Percentiles rank a stretch among this genome's conserved stretches.
Evolutionary conservation across 805 yeast genomes (phyloP).

Genomic region (Saccharomycopsis lassenensis): DNA sequence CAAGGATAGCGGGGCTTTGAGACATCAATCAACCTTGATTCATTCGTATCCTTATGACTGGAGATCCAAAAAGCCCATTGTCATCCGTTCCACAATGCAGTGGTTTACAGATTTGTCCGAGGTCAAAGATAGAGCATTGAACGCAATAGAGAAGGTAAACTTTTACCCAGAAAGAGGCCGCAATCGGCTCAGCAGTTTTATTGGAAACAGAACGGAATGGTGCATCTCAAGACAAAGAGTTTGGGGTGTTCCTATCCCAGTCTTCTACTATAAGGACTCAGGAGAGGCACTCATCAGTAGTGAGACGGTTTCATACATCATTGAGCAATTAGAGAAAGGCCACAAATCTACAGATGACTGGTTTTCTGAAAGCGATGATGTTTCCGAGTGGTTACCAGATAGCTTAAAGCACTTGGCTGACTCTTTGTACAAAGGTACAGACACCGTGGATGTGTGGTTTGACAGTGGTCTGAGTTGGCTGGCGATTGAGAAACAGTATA

Average conservation of each 20-base stretch:
- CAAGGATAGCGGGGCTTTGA: slow-evolving; percentile 30
- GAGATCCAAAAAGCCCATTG: slow-evolving; percentile 93
- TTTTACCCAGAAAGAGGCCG: slow-evolving; percentile 69
- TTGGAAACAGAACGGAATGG: slow-evolving; percentile 83
- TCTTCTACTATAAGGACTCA: slow-evolving; percentile 48
- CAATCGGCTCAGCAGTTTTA: slow-evolving; percentile 61
- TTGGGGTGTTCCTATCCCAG: slow-evolving; percentile 99
- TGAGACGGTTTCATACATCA: slow-evolving; percentile 45
- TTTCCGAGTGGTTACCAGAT: slow-evolving; percentile 66
- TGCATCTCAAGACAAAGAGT: slow-evolving; percentile 91
- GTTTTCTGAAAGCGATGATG: slow-evolving; percentile 49
- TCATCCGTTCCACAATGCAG: slow-evolving; percentile 90
- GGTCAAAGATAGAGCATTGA: slow-evolving; percentile 52
- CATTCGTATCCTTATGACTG: slow-evolving; percentile 97
- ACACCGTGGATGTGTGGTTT: slow-evolving; percentile 99
- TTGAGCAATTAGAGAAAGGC: slow-evolving; percentile 38
- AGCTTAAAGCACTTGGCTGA: slow-evolving; percentile 30
- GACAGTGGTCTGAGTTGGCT: slow-evolving; percentile 95
- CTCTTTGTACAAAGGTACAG: slow-evolving; percentile 54
- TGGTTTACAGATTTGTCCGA: slow-evolving; percentile 86
- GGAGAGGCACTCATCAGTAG: slow-evolving; percentile 55
- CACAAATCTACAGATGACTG: slow-evolving; percentile 62
- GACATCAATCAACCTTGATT: slow-evolving; percentile 37
- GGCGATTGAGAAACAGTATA: slow-evolving; percentile 34
- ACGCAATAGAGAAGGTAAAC: slow-evolving; percentile 47